Evolutionary conservation across 345 rosid species (phyloP), one percentile per base, ranked within the genome.

Genomic region (Hevea brasiliensis): DNA sequence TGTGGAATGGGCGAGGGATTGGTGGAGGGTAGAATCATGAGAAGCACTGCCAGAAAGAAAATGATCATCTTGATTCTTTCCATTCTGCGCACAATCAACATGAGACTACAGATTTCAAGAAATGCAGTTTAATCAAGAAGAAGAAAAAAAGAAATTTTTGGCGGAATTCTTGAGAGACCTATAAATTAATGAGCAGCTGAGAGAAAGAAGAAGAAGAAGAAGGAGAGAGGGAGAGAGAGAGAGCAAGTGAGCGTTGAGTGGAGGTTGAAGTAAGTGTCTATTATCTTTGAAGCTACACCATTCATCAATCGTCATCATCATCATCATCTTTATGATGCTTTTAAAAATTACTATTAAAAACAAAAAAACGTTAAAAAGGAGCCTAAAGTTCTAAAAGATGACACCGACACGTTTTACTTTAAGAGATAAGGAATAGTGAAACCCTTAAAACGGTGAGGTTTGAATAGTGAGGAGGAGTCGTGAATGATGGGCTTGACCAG

Each of bases 371-470:
- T 15, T 60, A 1, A 65, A 58, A 68, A 27, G 65, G 67, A 47
- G 69, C 65, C 76, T 35, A 64, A 73, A 77, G 20, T 71, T 75
- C 74, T 20, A 68, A 78, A 78, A 67, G 83, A 26, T 57, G 71
- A 73, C 84, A 76, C 85, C 77, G 85, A 86, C 85, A 80, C 61
- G 65, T 78, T 78, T 77, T 56, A 55, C 65, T 54, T 79, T 57
- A 63, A 56, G 18, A 24, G 65, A 65, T 44, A n/a, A n/a, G n/a
- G n/a, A n/a, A n/a, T n/a, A n/a, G n/a, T n/a, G n/a, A n/a, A n/a
- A n/a, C n/a, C n/a, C n/a, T 21, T 35, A 51, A 50, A 60, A 37
- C 41, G 45, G 42, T 23, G 70, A 15, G 2, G 53, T 37, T 10
- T 8, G 21, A 48, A 7, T 11, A 4, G 55, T 1, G 44, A 9